These are phyloP conservation scores for Extremus antarcticus DNA, from an alignment of 495 filamentous ascomycete genomes.

Conservation along the genomic window DNA sequence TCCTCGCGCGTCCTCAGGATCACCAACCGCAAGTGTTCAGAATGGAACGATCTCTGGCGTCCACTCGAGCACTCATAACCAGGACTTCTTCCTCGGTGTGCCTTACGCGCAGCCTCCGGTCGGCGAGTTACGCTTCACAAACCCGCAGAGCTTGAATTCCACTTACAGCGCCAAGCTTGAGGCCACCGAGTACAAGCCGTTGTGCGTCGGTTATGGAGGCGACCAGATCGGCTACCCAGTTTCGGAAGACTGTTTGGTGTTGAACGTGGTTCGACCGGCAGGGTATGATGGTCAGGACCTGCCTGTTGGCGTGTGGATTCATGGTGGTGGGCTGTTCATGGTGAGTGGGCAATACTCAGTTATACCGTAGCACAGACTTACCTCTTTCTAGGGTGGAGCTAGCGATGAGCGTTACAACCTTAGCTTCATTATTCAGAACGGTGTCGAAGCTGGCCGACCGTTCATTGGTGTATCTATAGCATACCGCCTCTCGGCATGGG, in stretches of 20 bases:
- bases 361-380: conserved; percentile 44
- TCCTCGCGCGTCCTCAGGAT: not conserved
- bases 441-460: conserved; percentile 44
- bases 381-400: conserved; percentile 32
- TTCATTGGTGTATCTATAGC: conserved; percentile 52
- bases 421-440: conserved; percentile 41
- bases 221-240: conserved; percentile 20
- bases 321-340: conserved; percentile 51
- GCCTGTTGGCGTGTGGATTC: conserved; percentile 60
- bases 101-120: conserved; percentile 55
- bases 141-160: conserved; percentile 43
- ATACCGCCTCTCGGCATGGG: conserved; percentile 47
- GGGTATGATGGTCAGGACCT: conserved; percentile 45
- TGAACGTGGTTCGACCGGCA: conserved; percentile 53
- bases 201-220: conserved; percentile 36
- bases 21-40: conserved; percentile 22
- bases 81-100: conserved; percentile 48
- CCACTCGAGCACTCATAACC: conserved; percentile 21
- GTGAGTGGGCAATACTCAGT: too few species aligned
- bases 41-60: conserved; percentile 29
- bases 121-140: conserved; percentile 46
- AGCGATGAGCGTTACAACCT: conserved; percentile 42
- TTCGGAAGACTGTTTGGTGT: conserved; percentile 52
- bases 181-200: conserved; percentile 30
- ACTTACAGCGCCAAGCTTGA: conserved; percentile 22